These are phyloP conservation scores for Curvularia hawaiiensis DNA, from an alignment of 2,329 filamentous ascomycete species.

Conservation along the genomic window DNA sequence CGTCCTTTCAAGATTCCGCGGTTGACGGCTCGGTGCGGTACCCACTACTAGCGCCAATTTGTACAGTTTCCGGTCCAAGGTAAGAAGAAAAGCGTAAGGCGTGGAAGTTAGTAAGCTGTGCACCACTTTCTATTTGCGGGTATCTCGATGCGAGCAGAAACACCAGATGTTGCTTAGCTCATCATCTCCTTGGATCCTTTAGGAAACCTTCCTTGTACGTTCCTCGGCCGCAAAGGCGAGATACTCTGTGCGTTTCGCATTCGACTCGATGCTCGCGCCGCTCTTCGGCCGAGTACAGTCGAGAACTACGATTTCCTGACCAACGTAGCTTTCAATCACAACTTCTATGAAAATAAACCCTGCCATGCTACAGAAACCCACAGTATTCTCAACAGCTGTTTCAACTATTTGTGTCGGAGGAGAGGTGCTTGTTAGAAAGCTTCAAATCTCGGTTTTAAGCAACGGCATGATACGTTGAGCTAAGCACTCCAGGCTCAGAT, in stretches of 20 bases:
- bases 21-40: constrained; percentile 2
- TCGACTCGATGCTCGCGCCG: neutral
- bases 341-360: neutral
- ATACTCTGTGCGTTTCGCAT: neutral
- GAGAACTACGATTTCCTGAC: neutral
- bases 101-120: neutral
- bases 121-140: constrained; percentile 3
- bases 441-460: neutral
- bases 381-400: neutral
- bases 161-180: neutral
- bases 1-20: neutral
- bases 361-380: neutral
- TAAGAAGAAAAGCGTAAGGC: constrained; percentile 2
- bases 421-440: neutral
- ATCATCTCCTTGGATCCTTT: neutral
- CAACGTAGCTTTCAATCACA: neutral
- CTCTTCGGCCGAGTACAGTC: neutral
- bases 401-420: neutral
- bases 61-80: neutral
- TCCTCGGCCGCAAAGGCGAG: neutral
- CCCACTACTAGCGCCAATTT: constrained; percentile 3
- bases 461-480: neutral
- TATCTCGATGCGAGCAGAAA: neutral
- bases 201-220: neutral
- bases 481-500: neutral